A percentile compares a stretch with the other conserved stretches of the same genome.
phyloP scores from a whole-genome alignment of 2,329 filamentous ascomycete species.

The Cadophora malorum region DNA sequence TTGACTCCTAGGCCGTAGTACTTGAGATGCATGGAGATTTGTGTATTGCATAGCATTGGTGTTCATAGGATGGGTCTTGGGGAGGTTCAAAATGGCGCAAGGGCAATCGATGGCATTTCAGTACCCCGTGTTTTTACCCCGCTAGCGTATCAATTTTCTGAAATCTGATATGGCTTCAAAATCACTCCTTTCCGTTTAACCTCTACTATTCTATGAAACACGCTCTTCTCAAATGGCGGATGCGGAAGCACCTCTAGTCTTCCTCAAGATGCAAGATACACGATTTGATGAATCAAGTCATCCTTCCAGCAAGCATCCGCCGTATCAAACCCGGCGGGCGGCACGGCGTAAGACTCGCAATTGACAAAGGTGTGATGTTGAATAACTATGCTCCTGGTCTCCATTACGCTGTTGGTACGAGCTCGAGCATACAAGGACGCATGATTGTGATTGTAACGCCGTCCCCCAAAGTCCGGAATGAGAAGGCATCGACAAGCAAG shows the following conservation, averaged over 20 bases:
- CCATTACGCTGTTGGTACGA: conserved; percentile 59
- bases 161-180: conserved; percentile 2
- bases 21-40: neutral
- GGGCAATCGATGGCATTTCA: neutral
- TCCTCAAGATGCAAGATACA: conserved; percentile 47
- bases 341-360: no score
- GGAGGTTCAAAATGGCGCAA: neutral
- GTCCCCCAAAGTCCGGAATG: conserved; percentile 58
- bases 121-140: conserved; percentile 17
- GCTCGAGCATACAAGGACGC: conserved; percentile 53
- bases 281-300: conserved; percentile 49
- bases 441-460: conserved; percentile 52
- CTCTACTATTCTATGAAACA: neutral
- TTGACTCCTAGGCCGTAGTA: conserved; percentile 55
- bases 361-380: conserved; percentile 52
- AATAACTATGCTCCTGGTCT: conserved; percentile 63
- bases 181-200: neutral
- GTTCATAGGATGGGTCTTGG: conserved; percentile 39
- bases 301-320: conserved; percentile 4
- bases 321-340: no score
- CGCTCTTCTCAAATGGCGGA: conserved; percentile 27
- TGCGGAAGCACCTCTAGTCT: conserved; percentile 31
- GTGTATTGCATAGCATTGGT: conserved; percentile 51
- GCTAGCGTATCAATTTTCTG: conserved; percentile 13
- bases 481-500: conserved; percentile 63